A percentile compares a stretch with the other conserved stretches of the same genome.
These are phyloP conservation scores for Phaeotremella skinneri DNA, from an alignment of 768 basidiomycete genomes.

Conservation along the genomic window DNA sequence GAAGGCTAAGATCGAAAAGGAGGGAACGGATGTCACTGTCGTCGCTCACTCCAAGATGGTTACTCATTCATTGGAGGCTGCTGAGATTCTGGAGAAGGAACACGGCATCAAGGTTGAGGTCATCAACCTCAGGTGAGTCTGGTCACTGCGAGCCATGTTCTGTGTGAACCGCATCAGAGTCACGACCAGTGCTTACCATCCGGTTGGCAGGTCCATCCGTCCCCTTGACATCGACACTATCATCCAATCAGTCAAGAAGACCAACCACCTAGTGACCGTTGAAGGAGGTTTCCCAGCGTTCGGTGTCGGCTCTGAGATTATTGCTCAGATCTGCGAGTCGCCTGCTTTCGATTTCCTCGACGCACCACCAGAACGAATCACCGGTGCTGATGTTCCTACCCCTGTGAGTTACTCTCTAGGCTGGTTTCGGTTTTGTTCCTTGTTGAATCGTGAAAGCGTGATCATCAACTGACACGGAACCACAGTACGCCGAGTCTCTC, in stretches of 20 bases:
- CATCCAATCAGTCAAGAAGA: conserved; percentile 96
- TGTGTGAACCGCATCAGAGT: background rate
- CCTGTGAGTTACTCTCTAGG: conserved; percentile 61
- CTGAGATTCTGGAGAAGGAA: conserved; percentile 88
- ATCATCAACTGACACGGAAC: conserved; percentile 8
- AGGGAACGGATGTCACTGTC: conserved; percentile 88
- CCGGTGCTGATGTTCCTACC: conserved; percentile 94
- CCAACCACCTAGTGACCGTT: conserved; percentile 87
- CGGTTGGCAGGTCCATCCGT: conserved; percentile 60
- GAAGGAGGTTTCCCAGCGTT: conserved; percentile 99
- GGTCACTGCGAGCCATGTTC: background rate
- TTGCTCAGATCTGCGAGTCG: conserved; percentile 94
- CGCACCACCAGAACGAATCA: conserved; percentile 94
- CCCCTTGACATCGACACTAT: conserved; percentile 98
- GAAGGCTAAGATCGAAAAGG: conserved; percentile 92
- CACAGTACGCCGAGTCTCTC: conserved; percentile 82
- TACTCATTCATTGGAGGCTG: conserved; percentile 88
- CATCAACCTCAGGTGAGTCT: conserved; percentile 80
- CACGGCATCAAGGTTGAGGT: conserved; percentile 91
- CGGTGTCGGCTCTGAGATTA: conserved; percentile 97
- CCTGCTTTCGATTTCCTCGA: conserved; percentile 98
- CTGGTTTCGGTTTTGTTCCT: background rate
- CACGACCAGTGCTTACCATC: background rate
- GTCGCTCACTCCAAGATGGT: conserved; percentile 99
- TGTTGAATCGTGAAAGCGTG: background rate